Evolutionary conservation across 2,329 filamentous ascomycete genomes (phyloP), one percentile per base, ranked within the genome.

Genomic region (Alternaria arbusti): DNA sequence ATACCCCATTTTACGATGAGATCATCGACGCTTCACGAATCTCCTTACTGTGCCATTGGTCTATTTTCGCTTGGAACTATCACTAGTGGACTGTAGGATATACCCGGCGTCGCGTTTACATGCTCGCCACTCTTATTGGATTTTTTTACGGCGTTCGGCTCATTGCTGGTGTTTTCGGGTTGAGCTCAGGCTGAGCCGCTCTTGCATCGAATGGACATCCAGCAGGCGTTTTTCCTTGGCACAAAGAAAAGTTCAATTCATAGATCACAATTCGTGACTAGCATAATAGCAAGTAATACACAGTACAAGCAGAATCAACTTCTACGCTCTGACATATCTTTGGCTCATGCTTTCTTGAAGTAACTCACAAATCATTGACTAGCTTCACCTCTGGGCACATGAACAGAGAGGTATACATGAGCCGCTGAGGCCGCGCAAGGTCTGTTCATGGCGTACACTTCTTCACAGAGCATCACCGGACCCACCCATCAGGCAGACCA

Each of bases 31-130:
- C 51, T 61, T 70, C 40, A 73, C 66, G 69, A 71, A 63, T 71
- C 59, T 69, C 58, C 63, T 74, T 72, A 60, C 66, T 47, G 23
- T 64, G 59, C 32, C 66, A 59, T 47, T 63, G 63, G 60, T 56
- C 57, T 65, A 63, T 65, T 65, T 65, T 66, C 61, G 17, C 32
- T 59, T 65, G 62, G 61, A 63, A 67, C 63, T 59, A 65, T 68
- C 60, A 55, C 55, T 66, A 63, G 61, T 66, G 61, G 65, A 68
- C 52, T 62, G 68, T 69, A 73, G 70, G 70, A 74, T 73, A 74
- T 74, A 73, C 72, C 72, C 71, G 36, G 56, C 45, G 55, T 65
- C 47, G 54, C 63, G 50, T 43, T 50, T 55, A 25, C 26, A 47
- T 28, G 45, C 60, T 59, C 61, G 61, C 46, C 59, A 56, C 51